These are phyloP conservation scores for Rickenella mellea DNA, from an alignment of 768 basidiomycete species.

Conservation along the genomic window DNA sequence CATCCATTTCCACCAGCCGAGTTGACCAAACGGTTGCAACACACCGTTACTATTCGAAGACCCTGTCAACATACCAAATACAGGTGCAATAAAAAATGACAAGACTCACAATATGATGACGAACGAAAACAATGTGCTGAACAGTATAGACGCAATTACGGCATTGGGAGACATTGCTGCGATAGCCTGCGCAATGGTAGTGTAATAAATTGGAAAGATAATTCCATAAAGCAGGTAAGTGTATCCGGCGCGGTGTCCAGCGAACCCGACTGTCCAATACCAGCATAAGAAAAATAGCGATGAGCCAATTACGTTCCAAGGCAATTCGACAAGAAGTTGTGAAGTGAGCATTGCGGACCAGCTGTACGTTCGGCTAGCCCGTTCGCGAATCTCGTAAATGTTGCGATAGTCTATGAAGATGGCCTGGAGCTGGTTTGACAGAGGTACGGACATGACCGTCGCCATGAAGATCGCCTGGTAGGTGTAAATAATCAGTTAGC, in stretches of 20 bases:
- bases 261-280: constrained; percentile 58
- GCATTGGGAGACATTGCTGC: constrained; percentile 53
- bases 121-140: constrained; percentile 51
- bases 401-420: constrained; percentile 48
- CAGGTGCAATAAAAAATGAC: neutral
- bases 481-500: neutral
- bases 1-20: constrained; percentile 73
- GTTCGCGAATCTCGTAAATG: constrained; percentile 59
- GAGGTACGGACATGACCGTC: constrained; percentile 38
- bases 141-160: constrained; percentile 50
- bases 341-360: constrained; percentile 52
- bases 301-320: constrained; percentile 53
- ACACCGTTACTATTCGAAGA: constrained; percentile 46
- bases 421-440: constrained; percentile 56
- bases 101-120: constrained; percentile 49
- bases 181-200: constrained; percentile 49
- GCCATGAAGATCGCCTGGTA: constrained; percentile 37
- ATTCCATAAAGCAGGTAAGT: constrained; percentile 46
- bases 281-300: constrained; percentile 54
- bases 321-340: constrained; percentile 46
- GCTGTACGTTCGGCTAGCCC: constrained; percentile 53
- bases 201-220: constrained; percentile 52
- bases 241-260: constrained; percentile 44
- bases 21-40: constrained; percentile 49
- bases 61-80: neutral